A percentile compares a stretch with the other conserved stretches of the same genome.
These are phyloP conservation scores for Colletotrichum euphorbiae DNA, from an alignment of 2,329 filamentous ascomycete genomes.

Conservation along the genomic window DNA sequence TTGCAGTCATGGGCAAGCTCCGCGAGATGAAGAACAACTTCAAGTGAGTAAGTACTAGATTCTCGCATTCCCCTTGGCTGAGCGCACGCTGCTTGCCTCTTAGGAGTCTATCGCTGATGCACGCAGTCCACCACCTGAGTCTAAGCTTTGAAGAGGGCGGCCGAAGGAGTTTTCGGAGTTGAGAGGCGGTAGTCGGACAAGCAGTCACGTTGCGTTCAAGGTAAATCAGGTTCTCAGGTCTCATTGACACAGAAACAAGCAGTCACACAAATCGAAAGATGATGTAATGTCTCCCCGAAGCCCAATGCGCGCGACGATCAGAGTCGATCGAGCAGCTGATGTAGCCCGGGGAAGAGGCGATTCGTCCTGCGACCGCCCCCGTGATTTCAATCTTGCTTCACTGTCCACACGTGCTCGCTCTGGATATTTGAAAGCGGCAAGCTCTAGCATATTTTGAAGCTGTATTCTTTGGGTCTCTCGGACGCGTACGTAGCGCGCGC, in stretches of 20 bases:
- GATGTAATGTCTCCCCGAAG: slow-evolving; percentile 42
- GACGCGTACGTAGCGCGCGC: no score
- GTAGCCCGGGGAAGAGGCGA: slow-evolving; percentile 40
- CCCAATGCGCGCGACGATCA: slow-evolving; percentile 45
- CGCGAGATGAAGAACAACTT: slow-evolving; percentile 91
- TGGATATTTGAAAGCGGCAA: slow-evolving; percentile 66
- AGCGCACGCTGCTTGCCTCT: not conserved
- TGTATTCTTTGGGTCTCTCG: no score
- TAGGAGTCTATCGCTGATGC: not conserved
- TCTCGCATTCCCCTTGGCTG: not conserved
- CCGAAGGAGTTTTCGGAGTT: not conserved
- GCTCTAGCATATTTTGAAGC: slow-evolving; percentile 76
- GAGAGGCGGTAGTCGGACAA: not conserved
- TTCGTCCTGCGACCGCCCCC: slow-evolving; percentile 44
- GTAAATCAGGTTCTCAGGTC: no score
- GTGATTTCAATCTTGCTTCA: slow-evolving; percentile 70
- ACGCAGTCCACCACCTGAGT: slow-evolving; percentile 46
- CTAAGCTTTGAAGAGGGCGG: slow-evolving; percentile 47
- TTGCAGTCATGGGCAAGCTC: slow-evolving; percentile 86
- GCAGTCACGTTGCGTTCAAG: no score
- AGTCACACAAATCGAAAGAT: not conserved
- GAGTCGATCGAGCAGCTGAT: slow-evolving; percentile 39
- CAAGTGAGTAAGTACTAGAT: slow-evolving; percentile 62
- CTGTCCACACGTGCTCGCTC: slow-evolving; percentile 76
- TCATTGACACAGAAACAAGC: not conserved